Evolutionary conservation across 306 rosid species (phyloP), one percentile per base, ranked within the genome.

Genomic region (Lupinus albus): DNA sequence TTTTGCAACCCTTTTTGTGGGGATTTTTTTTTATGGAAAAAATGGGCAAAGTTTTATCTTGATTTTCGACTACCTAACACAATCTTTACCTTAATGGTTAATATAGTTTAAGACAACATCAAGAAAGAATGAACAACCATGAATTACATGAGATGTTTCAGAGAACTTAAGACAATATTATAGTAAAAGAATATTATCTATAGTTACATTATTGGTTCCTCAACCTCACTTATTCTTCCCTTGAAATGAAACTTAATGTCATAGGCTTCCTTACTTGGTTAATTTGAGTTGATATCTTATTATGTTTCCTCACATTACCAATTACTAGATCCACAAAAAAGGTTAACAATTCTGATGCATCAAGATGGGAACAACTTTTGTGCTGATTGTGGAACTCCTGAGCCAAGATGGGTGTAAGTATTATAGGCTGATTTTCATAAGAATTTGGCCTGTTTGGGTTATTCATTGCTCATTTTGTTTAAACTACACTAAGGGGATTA

Each of bases 391-490:
- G 97, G 91, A 61, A 73, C 97, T 68, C 88, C 89, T 16, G 95
- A 88, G 48, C 98, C 98, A 42, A 89, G 86, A 89, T 93, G 98
- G 98, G 94, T 86, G 98, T 89, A 88, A 84, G 95, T 79, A 18
- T 78, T 71, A 10, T 71, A 10, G 32, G 28, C 60, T 70, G 4
- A 1, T 63, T 25, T 45, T 48, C 8, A 9, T 3, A 11, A 6
- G 61, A 69, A 28, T 33, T 46, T 28, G 41, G 50, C 16, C 30
- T 56, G 44, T 55, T 51, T 48, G 8, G 51, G 25, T 65, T 66
- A 28, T 75, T 70, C 52, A 7, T 0, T 8, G 9, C n/a, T 36
- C 14, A 25, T 47, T 4, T 30, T n/a, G 4, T 32, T 67, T 28
- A 55, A 51, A 52, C 71, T n/a, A 15, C 20, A 28, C 64, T n/a